Base-by-base conservation (phyloP, 176 grass and related monocot genomes). In the Aegilops sharonensis region DNA sequence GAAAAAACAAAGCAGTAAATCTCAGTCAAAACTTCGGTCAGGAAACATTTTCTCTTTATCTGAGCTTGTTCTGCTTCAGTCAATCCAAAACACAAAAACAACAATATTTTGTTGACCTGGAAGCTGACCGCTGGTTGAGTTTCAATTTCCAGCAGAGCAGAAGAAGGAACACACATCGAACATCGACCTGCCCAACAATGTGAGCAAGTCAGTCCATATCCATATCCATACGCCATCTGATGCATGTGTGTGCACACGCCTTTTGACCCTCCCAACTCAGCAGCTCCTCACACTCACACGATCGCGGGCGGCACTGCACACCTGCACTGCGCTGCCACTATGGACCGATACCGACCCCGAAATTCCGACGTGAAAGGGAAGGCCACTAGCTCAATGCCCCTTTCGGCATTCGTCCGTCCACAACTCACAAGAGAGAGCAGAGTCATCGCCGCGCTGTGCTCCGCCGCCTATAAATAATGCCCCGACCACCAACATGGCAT, bases 381-480 rank as follows among this genome's bases (percentile, higher is more conserved):
- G 75, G 81, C 74, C 89, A 91, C 89, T 91, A 68, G 7, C 56
- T 3, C 4, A 20, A 20, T 24, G 45, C 64, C 74, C 34, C 85
- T 80, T 84, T 87, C 85, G 79, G 89, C 68, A 32, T 82, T 77
- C 42, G 25, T 14, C 0, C 12, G 6, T 66, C 6, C 20, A 21
- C 56, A 5, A 34, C 30, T 80, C 82, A 11, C 69, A 75, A 15
- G 81, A 63, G 35, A 50, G 15, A 0, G 21, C 69, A 40, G 77
- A 10, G 57, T 40, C 37, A 71, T 71, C 0, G 42, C 24, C 23
- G 56, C 3, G 56, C 20, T 59, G 56, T 59, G 56, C 15, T 31
- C 45, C 4, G 15, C 29, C 21, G n/a, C 39, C 24, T 90, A 90
- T 90, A 90, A 90, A 86, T 90, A 65, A 83, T 18, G 27, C 27